These are phyloP conservation scores for Cryphonectria nitschkei DNA, from an alignment of 2,329 filamentous ascomycete genomes.

Conservation along the genomic window DNA sequence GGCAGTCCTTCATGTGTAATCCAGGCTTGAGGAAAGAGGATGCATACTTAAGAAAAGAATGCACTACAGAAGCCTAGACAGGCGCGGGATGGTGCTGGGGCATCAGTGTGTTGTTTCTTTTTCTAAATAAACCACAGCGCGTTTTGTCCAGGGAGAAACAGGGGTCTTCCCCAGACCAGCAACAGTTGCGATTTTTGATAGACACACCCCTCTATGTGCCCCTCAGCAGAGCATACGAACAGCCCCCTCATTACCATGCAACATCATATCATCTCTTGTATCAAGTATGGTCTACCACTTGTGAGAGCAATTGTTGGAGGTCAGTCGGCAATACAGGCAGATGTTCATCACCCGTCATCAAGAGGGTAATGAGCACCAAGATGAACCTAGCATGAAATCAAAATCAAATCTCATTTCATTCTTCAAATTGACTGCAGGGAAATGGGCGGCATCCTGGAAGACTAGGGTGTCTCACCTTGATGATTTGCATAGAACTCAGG, in stretches of 20 bases:
- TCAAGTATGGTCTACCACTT: background rate
- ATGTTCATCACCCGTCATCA: background rate
- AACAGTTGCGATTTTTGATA: background rate
- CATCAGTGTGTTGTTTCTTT: background rate
- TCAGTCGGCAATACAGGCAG: background rate
- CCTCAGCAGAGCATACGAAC: background rate
- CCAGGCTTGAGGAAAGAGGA: background rate
- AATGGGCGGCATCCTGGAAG: background rate
- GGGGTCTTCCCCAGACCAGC: slow-evolving; percentile 7
- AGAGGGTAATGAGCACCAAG: slow-evolving; percentile 1
- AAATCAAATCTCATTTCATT: slow-evolving; percentile 7
- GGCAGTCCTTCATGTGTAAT: background rate
- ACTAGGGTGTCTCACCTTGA: slow-evolving; percentile 5
- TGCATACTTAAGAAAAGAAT: background rate
- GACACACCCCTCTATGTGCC: background rate
- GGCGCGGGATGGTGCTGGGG: background rate
- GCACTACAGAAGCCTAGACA: background rate
- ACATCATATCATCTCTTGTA: background rate
- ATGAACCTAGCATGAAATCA: background rate
- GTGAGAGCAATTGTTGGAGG: background rate
- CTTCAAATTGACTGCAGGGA: slow-evolving; percentile 2
- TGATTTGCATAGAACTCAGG: background rate
- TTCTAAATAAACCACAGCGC: background rate
- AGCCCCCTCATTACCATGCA: background rate
- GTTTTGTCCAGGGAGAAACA: background rate